These are phyloP conservation scores for Fraxinus americana DNA, from an alignment of 257 asterid species.

Conservation along the genomic window DNA sequence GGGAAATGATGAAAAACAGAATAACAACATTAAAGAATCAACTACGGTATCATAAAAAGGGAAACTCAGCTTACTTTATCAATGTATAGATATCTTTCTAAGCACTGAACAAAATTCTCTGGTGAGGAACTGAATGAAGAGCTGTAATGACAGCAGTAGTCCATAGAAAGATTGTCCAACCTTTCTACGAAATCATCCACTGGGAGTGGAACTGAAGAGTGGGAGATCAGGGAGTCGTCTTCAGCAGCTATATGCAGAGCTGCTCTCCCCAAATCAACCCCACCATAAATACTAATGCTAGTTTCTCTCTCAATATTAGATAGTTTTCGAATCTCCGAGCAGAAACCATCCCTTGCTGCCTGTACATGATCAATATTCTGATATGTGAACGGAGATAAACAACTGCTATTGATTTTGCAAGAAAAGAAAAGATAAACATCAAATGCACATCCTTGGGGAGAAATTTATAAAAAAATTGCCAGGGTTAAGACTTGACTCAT, in stretches of 20 bases:
- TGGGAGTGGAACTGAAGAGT: conserved; percentile 87
- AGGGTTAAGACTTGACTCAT: background rate
- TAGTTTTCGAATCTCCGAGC: conserved; percentile 51
- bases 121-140: conserved; percentile 66
- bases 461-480: background rate
- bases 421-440: conserved; percentile 7
- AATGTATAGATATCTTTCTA: conserved; percentile 64
- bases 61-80: conserved; percentile 52
- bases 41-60: conserved; percentile 12
- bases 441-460: conserved; percentile 10
- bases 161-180: conserved; percentile 72
- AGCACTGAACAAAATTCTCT: conserved; percentile 55
- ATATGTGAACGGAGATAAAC: background rate
- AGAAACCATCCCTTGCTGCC: conserved; percentile 72
- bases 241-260: conserved; percentile 86
- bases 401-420: conserved; percentile 9
- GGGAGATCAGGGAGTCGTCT: conserved; percentile 79
- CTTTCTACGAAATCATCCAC: conserved; percentile 71
- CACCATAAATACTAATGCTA: conserved; percentile 62
- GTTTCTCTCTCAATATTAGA: conserved; percentile 66
- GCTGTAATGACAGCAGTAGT: conserved; percentile 65
- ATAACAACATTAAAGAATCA: conserved; percentile 4
- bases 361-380: conserved; percentile 28
- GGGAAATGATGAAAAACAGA: conserved; percentile 6
- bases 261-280: conserved; percentile 62